Base-by-base conservation (phyloP, 371 early-diverging fungal genomes). In the Mucor racemosus region DNA sequence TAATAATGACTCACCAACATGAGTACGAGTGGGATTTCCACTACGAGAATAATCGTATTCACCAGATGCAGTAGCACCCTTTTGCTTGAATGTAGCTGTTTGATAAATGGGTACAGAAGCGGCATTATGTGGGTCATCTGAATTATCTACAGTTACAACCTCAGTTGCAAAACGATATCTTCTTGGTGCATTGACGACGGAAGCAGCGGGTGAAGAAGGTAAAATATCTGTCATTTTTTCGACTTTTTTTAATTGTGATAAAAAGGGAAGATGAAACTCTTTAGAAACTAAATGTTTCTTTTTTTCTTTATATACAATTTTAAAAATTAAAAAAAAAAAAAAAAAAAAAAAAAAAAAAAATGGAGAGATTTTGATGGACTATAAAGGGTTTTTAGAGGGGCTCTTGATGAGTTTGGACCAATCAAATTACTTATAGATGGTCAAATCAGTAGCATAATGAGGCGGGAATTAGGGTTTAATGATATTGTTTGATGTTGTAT, bases 71-170 rank as follows among this genome's bases (percentile, higher is more conserved):
- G 84, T 84, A 1, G 93, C 92, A 8, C 84, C 77, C 19, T 75
- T 73, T 78, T 97, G 97, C 79, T 95, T 97, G 81, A 98, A 98
- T 1, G 98, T 98, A 13, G 98, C 98, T 0, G 97, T 93, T 74
- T 97, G 97, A 84, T 97, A 97, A 68, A 98, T 95, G 36, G 98
- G 98, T 33, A 95, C 91, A 7, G 95, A 94, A 35, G 95, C 85
- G 19, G 97, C 91, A 75, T 94, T 89, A 84, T 98, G 96, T 57
- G 88, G 91, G 81, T 97, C 97, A 67, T 90, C 87, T 61, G 86
- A 78, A 72, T 85, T 86, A 74, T 92, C 92, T 42, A 95, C 88
- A 36, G 85, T 89, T 42, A 95, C 95, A 8, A 96, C 91, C 76
- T 95, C 94, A 4, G 97, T 97, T 39, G 94, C 93, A 56, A 90